Percentiles rank a stretch among this genome's conserved stretches.
These are phyloP conservation scores for Chrysoporthe deuterocubensis DNA, from an alignment of 2,329 filamentous ascomycete genomes.

Conservation along the genomic window DNA sequence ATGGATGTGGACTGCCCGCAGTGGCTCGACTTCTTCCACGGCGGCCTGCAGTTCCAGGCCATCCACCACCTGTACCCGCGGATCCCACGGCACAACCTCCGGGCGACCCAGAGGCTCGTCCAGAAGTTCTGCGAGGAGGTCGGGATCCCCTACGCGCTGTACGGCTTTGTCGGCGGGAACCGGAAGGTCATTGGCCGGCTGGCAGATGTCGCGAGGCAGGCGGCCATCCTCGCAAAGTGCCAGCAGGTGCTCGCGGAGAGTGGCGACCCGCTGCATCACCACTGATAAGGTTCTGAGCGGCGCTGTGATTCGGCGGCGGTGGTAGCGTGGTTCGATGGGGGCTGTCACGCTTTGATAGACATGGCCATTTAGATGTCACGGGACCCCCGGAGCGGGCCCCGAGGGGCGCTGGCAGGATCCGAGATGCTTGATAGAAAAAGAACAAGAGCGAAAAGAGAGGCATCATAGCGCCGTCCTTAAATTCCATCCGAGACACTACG, in stretches of 20 bases:
- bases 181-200: slow-evolving; percentile 77
- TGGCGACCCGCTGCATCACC: slow-evolving; percentile 34
- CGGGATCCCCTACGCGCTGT: slow-evolving; percentile 81
- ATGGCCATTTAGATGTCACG: neutral
- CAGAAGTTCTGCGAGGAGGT: slow-evolving; percentile 82
- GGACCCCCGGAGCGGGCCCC: neutral
- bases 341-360: neutral
- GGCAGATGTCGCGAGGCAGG: slow-evolving; percentile 79
- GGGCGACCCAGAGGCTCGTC: slow-evolving; percentile 74
- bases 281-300: slow-evolving; percentile 17
- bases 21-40: slow-evolving; percentile 90
- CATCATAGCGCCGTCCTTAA: slow-evolving; percentile 14
- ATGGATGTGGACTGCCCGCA: slow-evolving; percentile 90
- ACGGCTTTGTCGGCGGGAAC: slow-evolving; percentile 84
- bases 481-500: slow-evolving; percentile 12
- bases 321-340: neutral
- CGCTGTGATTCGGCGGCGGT: neutral
- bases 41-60: slow-evolving; percentile 86
- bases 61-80: slow-evolving; percentile 86
- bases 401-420: neutral
- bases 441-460: neutral
- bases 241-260: slow-evolving; percentile 54
- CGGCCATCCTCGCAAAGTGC: slow-evolving; percentile 76
- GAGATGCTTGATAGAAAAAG: neutral
- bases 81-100: slow-evolving; percentile 83